Evolutionary conservation across 305 asterid genomes (phyloP), one percentile per base, ranked within the genome.

Genomic region (Fraxinus ornus): DNA sequence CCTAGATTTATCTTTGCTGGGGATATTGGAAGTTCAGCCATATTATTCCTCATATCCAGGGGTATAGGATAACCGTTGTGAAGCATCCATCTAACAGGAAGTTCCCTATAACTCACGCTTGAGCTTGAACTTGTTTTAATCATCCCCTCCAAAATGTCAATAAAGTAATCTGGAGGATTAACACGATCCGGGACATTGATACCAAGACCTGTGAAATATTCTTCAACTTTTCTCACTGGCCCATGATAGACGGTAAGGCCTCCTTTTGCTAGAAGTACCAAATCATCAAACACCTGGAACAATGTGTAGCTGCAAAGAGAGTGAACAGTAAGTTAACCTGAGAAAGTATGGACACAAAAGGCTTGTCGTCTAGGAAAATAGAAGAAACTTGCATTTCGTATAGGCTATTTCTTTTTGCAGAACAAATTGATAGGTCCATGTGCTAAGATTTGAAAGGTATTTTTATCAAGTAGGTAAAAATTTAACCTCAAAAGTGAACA

Each of bases 111-210:
- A 82, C 86, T 87, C 81, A 89, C 84, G 10, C 83, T 90, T 7
- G 93, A 88, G 88, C 89, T 90, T 26, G 93, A 85, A 88, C 89
- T 94, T 32, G 94, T 88, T 83, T 92, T 91, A 52, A 93, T 89
- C 95, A 94, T 82, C 73, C 98, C 99, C 86, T 96, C 99, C 90
- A 96, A 88, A 86, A 96, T 92, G 89, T 96, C 99, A 7, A 94
- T 96, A 77, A 79, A 96, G 87, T 94, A 87, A 86, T 96, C 99
- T 1, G 99, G 99, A 82, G 99, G 99, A 87, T 94, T 94, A 68
- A 94, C 88, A 24, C 99, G 97, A 35, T 94, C 99, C 0, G 99
- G 99, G 52, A 94, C 97, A 28, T 85, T 83, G 79, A 96, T 93
- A 7, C 98, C 98, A 32, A 90, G 94, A 82, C 90, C 81, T 33